A percentile compares a stretch with the other conserved stretches of the same genome.
Evolutionary conservation across 2,329 filamentous ascomycete genomes (phyloP).

Genomic region (Fusarium transvaalense): DNA sequence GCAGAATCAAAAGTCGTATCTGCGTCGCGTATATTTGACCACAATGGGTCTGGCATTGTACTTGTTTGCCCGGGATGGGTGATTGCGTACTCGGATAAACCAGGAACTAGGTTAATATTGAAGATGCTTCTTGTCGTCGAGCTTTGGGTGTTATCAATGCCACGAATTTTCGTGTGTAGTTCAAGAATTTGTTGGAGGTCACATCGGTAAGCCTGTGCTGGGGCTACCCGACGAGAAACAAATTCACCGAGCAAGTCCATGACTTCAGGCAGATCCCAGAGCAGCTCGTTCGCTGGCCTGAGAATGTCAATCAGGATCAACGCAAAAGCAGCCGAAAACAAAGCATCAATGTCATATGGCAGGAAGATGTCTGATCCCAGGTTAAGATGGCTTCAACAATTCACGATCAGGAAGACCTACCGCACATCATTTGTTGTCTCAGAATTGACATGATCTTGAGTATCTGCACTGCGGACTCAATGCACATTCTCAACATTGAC

Average conservation of each 20-base stretch:
- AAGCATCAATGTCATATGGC: slow-evolving; percentile 38
- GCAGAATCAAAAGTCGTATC: background rate
- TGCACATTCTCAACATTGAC: slow-evolving; percentile 41
- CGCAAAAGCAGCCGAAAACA: slow-evolving; percentile 39
- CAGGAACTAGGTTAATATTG: background rate
- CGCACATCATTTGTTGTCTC: slow-evolving; percentile 40
- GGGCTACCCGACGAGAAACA: slow-evolving; percentile 34
- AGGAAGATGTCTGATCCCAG: slow-evolving; percentile 30
- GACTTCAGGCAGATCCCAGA: slow-evolving; percentile 42
- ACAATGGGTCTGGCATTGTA: slow-evolving; percentile 34
- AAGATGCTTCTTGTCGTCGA: background rate
- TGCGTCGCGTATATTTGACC: slow-evolving; percentile 25
- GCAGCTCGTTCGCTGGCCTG: slow-evolving; percentile 32
- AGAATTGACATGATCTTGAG: slow-evolving; percentile 38
- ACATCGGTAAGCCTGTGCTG: slow-evolving; percentile 34
- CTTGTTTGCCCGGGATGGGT: slow-evolving; percentile 10
- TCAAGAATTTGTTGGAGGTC: slow-evolving; percentile 36
- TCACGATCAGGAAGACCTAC: background rate
- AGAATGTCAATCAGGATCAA: slow-evolving; percentile 39
- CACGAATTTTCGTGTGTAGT: slow-evolving; percentile 32
- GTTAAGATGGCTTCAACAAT: background rate
- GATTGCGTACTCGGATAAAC: slow-evolving; percentile 25
- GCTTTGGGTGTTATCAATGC: background rate
- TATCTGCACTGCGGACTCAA: slow-evolving; percentile 34
- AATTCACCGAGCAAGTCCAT: slow-evolving; percentile 35